Evolutionary conservation across 2,329 filamentous ascomycete species (phyloP), one percentile per base, ranked within the genome.

Genomic region (Pestalotiopsis sp.): DNA sequence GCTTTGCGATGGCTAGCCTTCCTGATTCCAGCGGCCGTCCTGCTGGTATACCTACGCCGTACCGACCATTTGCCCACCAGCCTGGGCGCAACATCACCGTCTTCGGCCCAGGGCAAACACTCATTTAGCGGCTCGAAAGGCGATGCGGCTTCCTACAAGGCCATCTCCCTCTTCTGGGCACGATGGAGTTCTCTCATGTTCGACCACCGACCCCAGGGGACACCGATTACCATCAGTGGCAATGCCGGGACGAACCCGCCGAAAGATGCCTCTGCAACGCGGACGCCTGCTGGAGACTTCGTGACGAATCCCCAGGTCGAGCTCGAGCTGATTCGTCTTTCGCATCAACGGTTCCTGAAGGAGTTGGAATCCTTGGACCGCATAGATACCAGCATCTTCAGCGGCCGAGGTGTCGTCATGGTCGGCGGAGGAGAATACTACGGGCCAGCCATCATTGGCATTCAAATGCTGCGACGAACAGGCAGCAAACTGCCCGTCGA

Each of bases 391-490:
- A 30, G 35, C 11, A 57, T 63, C 39, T 68, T 68, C 64, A 56
- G 26, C 5, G 67, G 67, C 56, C 67, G 67, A 10, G 67, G 67
- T 26, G 64, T 66, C 7, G 67, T 68, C 64, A 68, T 68, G 67
- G 67, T 68, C 20, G 67, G 67, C 56, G 67, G 67, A 10, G 71
- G 75, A 6, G 66, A 73, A 11, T 78, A 79, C 65, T 76, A 81
- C 22, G 77, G 78, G 1, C 75, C 78, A 9, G 71, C 80, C 10
- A 69, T 83, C 1, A 76, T 82, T n/a, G 79, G 76, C 0, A 71
- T 83, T 1, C 77, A 77, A 13, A 81, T 83, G 79, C 72, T 83
- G 7, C 78, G 81, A 7, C 72, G 73, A 44, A 79, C 79, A 4
- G 78, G 78, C 26, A 80, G 76, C 20, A 70, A 70, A 5, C 73